Evolutionary conservation across 257 asterid species (phyloP).

Genomic region (Ocimum tenuiflorum): DNA sequence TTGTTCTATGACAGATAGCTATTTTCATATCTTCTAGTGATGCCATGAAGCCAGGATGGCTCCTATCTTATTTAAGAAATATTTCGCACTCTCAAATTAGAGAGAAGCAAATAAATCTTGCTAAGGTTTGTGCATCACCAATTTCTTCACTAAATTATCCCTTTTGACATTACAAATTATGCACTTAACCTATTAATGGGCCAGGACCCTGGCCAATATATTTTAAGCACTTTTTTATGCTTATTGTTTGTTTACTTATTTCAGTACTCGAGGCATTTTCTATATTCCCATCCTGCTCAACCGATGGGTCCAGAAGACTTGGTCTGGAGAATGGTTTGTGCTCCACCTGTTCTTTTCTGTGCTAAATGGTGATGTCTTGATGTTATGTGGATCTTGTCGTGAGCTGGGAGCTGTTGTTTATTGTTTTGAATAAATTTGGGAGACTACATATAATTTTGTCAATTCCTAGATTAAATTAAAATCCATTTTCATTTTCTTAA

Average conservation of each 20-base stretch:
- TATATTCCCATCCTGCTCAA: slow-evolving; percentile 91
- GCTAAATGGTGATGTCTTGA: background rate
- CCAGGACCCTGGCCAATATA: background rate
- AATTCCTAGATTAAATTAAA: background rate
- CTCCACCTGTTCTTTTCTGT: slow-evolving; percentile 11
- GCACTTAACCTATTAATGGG: background rate
- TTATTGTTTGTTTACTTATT: slow-evolving; percentile 15
- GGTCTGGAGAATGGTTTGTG: slow-evolving; percentile 86
- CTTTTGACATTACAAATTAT: background rate
- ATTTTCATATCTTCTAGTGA: slow-evolving; percentile 71
- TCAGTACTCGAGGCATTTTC: slow-evolving; percentile 82
- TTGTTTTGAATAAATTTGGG: background rate
- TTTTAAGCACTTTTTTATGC: background rate
- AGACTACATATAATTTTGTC: background rate
- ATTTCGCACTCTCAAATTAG: slow-evolving; percentile 53
- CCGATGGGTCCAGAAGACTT: slow-evolving; percentile 95
- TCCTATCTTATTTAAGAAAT: slow-evolving; percentile 53
- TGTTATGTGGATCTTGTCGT: slow-evolving; percentile 6
- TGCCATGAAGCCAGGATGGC: slow-evolving; percentile 80
- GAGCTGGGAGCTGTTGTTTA: background rate
- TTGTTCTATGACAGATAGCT: slow-evolving; percentile 61
- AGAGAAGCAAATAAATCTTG: slow-evolving; percentile 59
- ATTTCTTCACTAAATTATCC: background rate
- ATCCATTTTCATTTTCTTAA: background rate
- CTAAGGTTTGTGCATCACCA: slow-evolving; percentile 56